Conservation (phyloP, 306 rosid species). For the Lathyrus aphaca region DNA sequence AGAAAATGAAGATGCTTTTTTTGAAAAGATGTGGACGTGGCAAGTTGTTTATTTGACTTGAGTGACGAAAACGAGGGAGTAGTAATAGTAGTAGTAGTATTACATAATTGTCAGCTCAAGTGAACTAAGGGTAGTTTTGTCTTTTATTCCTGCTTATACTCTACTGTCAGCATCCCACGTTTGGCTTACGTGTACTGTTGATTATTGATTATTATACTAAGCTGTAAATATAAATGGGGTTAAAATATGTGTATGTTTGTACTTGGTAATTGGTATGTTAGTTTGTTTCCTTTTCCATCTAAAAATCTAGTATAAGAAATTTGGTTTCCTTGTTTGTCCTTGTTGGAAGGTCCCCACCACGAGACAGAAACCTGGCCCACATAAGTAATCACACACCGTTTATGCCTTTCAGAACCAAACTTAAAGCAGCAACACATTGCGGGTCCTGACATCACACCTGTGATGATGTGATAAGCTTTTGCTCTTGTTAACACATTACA, state of each 20-base stretch:
- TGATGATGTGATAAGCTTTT: conserved; percentile 43
- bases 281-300: conserved; percentile 22
- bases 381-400: conserved; percentile 36
- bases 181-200: conserved; percentile 39
- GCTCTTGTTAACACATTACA: conserved; percentile 35
- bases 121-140: conserved; percentile 31
- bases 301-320: conserved; percentile 4
- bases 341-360: conserved; percentile 39
- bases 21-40: conserved; percentile 24
- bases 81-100: too few relatives aligned
- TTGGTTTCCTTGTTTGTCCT: conserved; percentile 42
- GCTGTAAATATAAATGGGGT: conserved; percentile 19
- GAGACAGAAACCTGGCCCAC: conserved; percentile 40
- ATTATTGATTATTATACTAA: conserved; percentile 2
- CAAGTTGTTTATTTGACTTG: conserved; percentile 34
- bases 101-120: conserved; percentile 34
- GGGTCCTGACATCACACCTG: conserved; percentile 56
- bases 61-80: conserved; percentile 9
- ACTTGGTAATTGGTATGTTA: conserved; percentile 26
- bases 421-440: conserved; percentile 48
- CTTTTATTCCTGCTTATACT: conserved; percentile 36
- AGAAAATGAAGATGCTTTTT: conserved; percentile 24
- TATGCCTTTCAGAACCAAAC: conserved; percentile 50
- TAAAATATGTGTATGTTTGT: conserved; percentile 31
- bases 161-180: conserved; percentile 48